Evolutionary conservation across 164 flowering plant genomes (phyloP), one percentile per base, ranked within the genome.

Genomic region (Kalanchoe fedtschenkoi): DNA sequence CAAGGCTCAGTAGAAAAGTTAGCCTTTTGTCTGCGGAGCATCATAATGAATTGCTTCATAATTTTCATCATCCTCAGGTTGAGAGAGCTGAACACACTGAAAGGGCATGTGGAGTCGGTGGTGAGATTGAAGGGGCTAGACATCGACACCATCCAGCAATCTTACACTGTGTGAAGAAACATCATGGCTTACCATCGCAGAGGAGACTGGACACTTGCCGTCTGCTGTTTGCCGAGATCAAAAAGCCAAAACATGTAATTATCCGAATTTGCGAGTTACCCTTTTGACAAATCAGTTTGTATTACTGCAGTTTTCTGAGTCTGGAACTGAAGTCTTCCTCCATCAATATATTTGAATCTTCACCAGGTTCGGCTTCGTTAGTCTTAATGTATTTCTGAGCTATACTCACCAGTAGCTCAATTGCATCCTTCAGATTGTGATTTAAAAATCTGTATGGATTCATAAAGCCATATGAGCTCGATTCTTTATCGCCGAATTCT

Each of bases 111-210:
- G 3, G 55, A 47, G 26, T 47, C 55, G 13, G 55, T 47, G 9
- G 55, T 47, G 55, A 47, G 55, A 47, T 22, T 47, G 55, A 47
- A 47, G 55, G 55, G 55, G 2, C 26, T 47, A 22, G 55, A 47
- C 24, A 47, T 47, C 3, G 55, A 47, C 24, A 47, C 55, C 13
- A 47, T 47, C 55, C 55, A 47, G 55, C 55, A 47, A 24, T 47
- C 55, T 47, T 47, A 47, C 55, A 47, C 55, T 47, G 55, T 47
- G 10, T 47, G 26, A 47, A 16, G 55, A 24, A 47, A 24, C 54
- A 19, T 47, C 28, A n/a, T 19, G 3, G 22, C 53, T 44, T 44
- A 6, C 9, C 6, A 28, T 22, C 22, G 14, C 55, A 24, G 55
- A 26, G 11, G 30, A 24, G 53, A 46, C 28, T 9, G 28, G 19